Evolutionary conservation across 345 rosid species (phyloP).

Genomic region (Moricandia moricandioides): DNA sequence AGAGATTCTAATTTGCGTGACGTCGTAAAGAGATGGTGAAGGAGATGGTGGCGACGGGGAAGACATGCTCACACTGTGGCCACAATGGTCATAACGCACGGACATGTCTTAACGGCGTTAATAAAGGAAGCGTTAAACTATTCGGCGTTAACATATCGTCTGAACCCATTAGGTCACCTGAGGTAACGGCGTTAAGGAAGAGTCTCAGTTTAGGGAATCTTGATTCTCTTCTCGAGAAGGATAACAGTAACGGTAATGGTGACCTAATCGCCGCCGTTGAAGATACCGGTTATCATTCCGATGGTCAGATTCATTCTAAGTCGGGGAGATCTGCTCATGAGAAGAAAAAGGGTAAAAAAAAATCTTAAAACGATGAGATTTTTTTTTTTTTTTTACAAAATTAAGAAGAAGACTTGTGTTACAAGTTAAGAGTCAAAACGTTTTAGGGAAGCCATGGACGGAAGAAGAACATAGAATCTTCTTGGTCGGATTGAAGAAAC

Average conservation of each 20-base stretch:
- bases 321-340: conserved; percentile 28
- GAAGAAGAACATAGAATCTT: conserved; percentile 58
- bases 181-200: conserved; percentile 35
- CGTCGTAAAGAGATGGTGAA: conserved; percentile 21
- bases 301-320: conserved; percentile 42
- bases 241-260: conserved; percentile 18
- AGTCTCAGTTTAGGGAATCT: conserved; percentile 50
- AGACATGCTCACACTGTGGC: conserved; percentile 53
- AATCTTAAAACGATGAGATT: no score
- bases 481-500: conserved; percentile 46
- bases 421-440: not conserved
- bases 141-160: conserved; percentile 56
- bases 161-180: conserved; percentile 22
- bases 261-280: conserved; percentile 14
- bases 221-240: conserved; percentile 10
- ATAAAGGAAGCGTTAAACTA: conserved; percentile 38
- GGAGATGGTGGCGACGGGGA: conserved; percentile 26
- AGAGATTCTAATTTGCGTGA: not conserved
- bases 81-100: conserved; percentile 53
- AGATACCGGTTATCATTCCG: conserved; percentile 53
- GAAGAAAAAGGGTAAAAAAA: conserved; percentile 44
- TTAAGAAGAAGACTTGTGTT: not conserved
- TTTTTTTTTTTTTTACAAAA: not conserved
- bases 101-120: conserved; percentile 41
- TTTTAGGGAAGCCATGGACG: conserved; percentile 63